Evolutionary conservation across 225 moss, liverwort and hornwort genomes (phyloP), one percentile per base, ranked within the genome.

Genomic region (Antitrichia curtipendula): DNA sequence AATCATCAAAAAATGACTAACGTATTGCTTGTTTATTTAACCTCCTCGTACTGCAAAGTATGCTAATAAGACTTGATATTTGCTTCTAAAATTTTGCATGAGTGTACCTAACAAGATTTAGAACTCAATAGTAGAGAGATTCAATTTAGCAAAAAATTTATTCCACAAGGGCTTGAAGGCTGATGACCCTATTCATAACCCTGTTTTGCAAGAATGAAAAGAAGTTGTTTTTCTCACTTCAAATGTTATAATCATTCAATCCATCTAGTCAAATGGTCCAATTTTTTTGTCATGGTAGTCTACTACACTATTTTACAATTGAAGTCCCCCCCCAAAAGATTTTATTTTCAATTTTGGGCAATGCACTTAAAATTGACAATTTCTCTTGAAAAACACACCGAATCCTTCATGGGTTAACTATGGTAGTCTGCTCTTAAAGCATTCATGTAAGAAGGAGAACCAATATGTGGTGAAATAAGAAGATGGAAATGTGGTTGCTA

Each of bases 111-210:
- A 13, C 4, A 68, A 22, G 12, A 68, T 38, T 22, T 66, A 38
- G 4, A n/a, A n/a, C 11, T 21, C 10, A 21, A 12, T 65, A 20
- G 6, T 19, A 1, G 6, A n/a, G 18, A 38, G 17, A 22, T 4
- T n/a, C 22, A 38, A 22, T 38, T 22, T 38, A 22, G 38, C 68
- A 68, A 68, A 38, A 68, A 12, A 4, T 66, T 68, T 23, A 23
- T 3, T 68, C 23, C 21, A 38, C 12, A 7, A 38, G 1, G 22
- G 10, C 23, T 38, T 0, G 2, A 23, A 38, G 38, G 10, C 0
- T 36, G 3, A 0, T 10, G 3, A 70, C 24, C 72, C 2, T 16
- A 2, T 24, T 36, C 1, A 0, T 10, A 2, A 70, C 24, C 72
- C 2, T 16, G 1, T 24, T 38, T 40, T 1, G 2, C 1, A 17